Conservation (phyloP, 257 asterid genomes). For the Coffea eugenioides region DNA sequence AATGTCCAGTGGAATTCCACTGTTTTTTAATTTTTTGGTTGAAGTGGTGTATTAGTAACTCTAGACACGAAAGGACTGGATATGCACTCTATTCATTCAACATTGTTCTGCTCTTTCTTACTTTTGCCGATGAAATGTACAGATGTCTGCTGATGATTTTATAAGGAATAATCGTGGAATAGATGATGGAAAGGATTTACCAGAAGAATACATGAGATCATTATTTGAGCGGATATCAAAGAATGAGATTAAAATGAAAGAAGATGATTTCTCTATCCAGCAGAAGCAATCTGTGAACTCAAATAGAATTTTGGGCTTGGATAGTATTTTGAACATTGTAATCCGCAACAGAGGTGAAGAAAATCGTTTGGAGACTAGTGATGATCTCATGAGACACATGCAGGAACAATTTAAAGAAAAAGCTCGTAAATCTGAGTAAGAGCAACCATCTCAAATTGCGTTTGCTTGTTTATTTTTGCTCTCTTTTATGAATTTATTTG, state of each 20-base stretch:
- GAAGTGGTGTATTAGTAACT: background rate
- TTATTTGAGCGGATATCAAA: conserved; percentile 83
- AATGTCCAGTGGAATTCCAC: background rate
- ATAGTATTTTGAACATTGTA: conserved; percentile 87
- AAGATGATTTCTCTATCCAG: conserved; percentile 79
- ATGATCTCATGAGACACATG: conserved; percentile 94
- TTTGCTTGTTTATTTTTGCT: background rate
- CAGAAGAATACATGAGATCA: conserved; percentile 93
- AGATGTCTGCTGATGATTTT: conserved; percentile 99
- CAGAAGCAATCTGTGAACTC: conserved; percentile 86
- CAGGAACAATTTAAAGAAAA: conserved; percentile 99
- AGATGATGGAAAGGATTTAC: conserved; percentile 96
- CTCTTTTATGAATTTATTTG: background rate
- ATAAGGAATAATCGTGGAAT: conserved; percentile 93
- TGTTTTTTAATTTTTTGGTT: background rate
- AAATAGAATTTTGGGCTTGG: conserved; percentile 77
- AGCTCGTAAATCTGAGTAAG: conserved; percentile 99
- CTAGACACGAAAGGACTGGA: conserved; percentile 10
- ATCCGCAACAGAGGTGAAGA: conserved; percentile 81
- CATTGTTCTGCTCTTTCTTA: conserved; percentile 19
- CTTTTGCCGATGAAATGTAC: conserved; percentile 16
- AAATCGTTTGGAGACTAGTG: conserved; percentile 74
- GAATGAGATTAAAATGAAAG: conserved; percentile 97
- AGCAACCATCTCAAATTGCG: conserved; percentile 15
- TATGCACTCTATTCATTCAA: conserved; percentile 10